Evolutionary conservation across 1,139 yeast species (phyloP), one percentile per base, ranked within the genome.

Genomic region (Zygoascus meyerae): DNA sequence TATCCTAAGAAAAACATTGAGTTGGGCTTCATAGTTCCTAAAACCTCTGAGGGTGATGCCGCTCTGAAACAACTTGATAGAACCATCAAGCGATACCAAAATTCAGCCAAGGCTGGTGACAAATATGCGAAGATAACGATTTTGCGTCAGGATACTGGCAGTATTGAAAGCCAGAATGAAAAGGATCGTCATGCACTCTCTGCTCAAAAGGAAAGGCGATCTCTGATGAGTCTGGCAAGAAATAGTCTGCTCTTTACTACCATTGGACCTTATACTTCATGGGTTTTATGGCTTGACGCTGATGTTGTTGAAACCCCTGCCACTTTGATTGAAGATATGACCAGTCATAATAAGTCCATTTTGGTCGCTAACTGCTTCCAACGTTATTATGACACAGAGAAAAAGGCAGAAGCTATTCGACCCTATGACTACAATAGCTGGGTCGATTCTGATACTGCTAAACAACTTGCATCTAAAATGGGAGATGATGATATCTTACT

Each of bases 341-440:
- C 94, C n/a, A 61, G 73, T 17, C 96, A 89, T 66, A 79, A 90
- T 64, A 87, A 84, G 65, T 87, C 95, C 2, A 83, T 92, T 6
- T 66, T 92, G 40, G 84, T 94, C 3, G 97, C 97, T 26, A 92
- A 92, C 65, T 95, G 95, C 54, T 92, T 79, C 68, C 98, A 92
- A 71, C 73, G 95, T 55, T 89, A 69, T 64, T 72, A 56, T 49
- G 83, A 86, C 56, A 61, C 62, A 33, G 79, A 78, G 44, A 79
- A 78, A 44, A 71, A 76, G 44, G 73, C 78, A 48, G 68, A 75
- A 54, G 70, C 77, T 26, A 79, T 85, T 50, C 77, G 97, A 59
- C 95, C 97, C 11, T 92, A 92, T 63, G 98, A 92, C 65, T 90
- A 75, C 72, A 92, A 92, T 70, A 90, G 94, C 66, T 92, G 98